Percentiles rank a stretch among this genome's conserved stretches.
phyloP scores from a whole-genome alignment of 371 early-diverging fungal genomes.

The Zancudomyces culisetae region DNA sequence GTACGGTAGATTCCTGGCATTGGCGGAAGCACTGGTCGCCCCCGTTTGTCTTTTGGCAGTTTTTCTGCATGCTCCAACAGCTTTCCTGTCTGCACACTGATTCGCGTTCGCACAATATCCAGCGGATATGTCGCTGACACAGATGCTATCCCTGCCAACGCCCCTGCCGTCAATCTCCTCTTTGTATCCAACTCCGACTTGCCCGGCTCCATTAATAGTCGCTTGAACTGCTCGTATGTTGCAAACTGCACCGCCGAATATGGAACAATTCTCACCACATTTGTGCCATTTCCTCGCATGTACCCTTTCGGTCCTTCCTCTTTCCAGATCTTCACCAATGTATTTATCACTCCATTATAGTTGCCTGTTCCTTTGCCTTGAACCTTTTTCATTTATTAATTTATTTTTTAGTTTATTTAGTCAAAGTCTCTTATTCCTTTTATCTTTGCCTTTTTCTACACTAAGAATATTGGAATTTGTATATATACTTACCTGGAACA shows the following conservation, averaged over 20 bases:
- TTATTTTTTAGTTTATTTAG: neutral
- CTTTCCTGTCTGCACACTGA: conserved; percentile 56
- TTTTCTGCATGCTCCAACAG: conserved; percentile 14
- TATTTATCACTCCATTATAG: conserved; percentile 49
- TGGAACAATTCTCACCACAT: conserved; percentile 78
- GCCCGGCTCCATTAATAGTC: conserved; percentile 39
- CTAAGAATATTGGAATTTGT: neutral
- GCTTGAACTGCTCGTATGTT: conserved; percentile 46
- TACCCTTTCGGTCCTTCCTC: conserved; percentile 73
- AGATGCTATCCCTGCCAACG: conserved; percentile 62
- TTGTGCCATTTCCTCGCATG: conserved; percentile 84
- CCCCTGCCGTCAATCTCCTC: conserved; percentile 55
- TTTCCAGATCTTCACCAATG: conserved; percentile 59
- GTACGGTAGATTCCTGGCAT: conserved; percentile 50
- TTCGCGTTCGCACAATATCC: conserved; percentile 70
- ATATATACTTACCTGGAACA: conserved; percentile 53
- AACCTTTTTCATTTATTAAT: conserved; percentile 26
- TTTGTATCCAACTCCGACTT: conserved; percentile 50
- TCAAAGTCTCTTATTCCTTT: neutral
- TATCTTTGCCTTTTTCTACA: neutral
- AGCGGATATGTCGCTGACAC: conserved; percentile 73
- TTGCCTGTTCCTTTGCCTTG: conserved; percentile 46
- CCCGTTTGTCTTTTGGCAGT: conserved; percentile 18
- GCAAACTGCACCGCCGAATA: conserved; percentile 83
- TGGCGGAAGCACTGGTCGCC: conserved; percentile 27